Base-by-base conservation (phyloP, 2,329 filamentous ascomycete genomes). In the Monilinia aucupariae region DNA sequence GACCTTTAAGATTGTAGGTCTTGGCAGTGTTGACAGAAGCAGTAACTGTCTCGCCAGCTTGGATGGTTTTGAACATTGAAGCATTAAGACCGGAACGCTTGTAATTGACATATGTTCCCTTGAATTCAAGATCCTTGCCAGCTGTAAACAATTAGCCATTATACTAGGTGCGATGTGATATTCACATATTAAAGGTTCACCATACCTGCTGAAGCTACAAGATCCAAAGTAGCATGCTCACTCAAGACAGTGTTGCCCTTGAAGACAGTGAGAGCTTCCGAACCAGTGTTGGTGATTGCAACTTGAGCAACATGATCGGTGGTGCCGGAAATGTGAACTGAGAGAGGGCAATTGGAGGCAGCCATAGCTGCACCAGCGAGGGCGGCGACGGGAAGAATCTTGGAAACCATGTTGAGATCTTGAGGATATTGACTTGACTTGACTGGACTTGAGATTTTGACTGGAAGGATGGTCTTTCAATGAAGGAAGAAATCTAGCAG, bases 231-330 rank as follows among this genome's bases (percentile, higher is more conserved):
- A 41, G 63, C 63, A 27, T 70, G 67, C 3, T 63, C 61, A 58
- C 62, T 66, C 52, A 70, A 59, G 13, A 69, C 68, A 25, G 68
- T 70, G 52, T 70, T 70, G 39, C 68, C 68, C 59, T 68, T 70
- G 65, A 70, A 70, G 30, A 70, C 65, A 47, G 66, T 68, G 13
- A 70, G 20, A 2, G 64, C 51, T 51, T 69, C 68, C 34, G 30
- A 54, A 30, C 68, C 68, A 50, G 62, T 70, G 56, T 70, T 70
- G 13, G 67, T 70, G 5, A 70, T 64, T 4, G 65, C 63, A 22
- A 69, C 66, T 61, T 66, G 53, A 48, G 65, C 66, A 58, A 69
- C 39, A 63, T 70, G 67, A 55, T 64, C 59, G 2, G 48, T 54
- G 15, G 67, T 49, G 15, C 68, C 49, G 15, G 62, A 52, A 41